Base-by-base conservation (phyloP, 2,329 filamentous ascomycete species). In the Teratosphaeria nubilosa region DNA sequence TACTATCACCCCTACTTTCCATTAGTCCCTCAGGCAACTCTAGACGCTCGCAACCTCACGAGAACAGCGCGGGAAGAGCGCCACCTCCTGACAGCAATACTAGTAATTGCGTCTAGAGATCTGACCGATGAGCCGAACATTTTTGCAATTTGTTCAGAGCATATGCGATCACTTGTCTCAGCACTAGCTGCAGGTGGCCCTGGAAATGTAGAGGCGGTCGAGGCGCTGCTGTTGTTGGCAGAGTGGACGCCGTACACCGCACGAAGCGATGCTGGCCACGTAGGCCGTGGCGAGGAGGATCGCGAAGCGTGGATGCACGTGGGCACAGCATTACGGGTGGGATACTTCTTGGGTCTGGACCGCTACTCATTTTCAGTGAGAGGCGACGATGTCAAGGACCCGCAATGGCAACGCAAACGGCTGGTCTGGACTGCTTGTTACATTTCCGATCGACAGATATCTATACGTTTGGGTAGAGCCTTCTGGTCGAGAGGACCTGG, bases 291-390 rank as follows among this genome's bases (percentile, higher is more conserved):
- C 9, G 86, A 89, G 69, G 86, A 89, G 67, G 86, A 90, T 64
- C 80, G 86, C 51, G 85, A 86, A 31, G 85, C 86, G 0, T 90
- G 86, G 86, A 89, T 89, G 86, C 84, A 88, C 64, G 85, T 88
- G 5, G 86, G 86, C 1, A 79, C 86, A 22, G 86, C 86, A 2
- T 73, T 90, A 6, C 80, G 86, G 6, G 81, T 87, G 2, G 86
- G 82, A 0, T 89, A 89, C 68, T 86, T 86, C 55, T 80, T 88
- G 16, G 83, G 83, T 1, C 76, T 90, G 20, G 86, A 90, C 67
- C 79, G 84, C 59, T 87, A 86, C 22, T 84, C 84, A 0, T 85
- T 89, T 64, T 78, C 82, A 51, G 80, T 82, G 32, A 62, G 67
- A 7, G 81, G 84, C 41, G 77, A 80, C 51, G 79, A 81, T 11